Conservation (phyloP, 2,329 filamentous ascomycete species). For the Colletotrichum sidae region DNA sequence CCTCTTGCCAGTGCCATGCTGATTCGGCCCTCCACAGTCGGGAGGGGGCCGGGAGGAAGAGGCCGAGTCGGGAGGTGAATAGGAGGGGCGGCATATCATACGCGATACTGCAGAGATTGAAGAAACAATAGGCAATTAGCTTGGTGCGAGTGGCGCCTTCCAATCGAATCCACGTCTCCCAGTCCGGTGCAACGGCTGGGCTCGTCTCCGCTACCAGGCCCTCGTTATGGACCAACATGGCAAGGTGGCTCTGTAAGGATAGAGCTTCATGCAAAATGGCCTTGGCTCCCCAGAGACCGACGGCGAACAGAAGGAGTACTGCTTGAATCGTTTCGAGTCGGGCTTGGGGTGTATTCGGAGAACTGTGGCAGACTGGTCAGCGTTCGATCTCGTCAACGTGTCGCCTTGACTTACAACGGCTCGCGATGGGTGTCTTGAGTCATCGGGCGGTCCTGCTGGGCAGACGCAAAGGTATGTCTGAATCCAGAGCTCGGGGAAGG, state of each 20-base stretch:
- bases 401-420: constrained; percentile 63
- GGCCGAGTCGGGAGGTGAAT: constrained; percentile 69
- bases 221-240: constrained; percentile 69
- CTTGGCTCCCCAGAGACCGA: constrained; percentile 71
- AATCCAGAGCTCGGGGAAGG: constrained; percentile 69
- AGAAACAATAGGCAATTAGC: constrained; percentile 71
- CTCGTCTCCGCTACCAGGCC: constrained; percentile 62
- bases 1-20: constrained; percentile 70
- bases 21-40: constrained; percentile 69
- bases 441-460: constrained; percentile 66
- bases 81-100: constrained; percentile 70
- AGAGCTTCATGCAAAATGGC: constrained; percentile 70
- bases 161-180: constrained; percentile 70
- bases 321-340: constrained; percentile 75
- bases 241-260: constrained; percentile 69
- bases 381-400: not conserved
- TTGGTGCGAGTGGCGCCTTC: constrained; percentile 70
- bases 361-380: constrained; percentile 50
- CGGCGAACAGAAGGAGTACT: constrained; percentile 69
- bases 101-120: constrained; percentile 71
- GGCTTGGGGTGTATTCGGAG: constrained; percentile 69
- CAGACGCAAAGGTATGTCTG: constrained; percentile 69
- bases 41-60: constrained; percentile 65
- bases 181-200: constrained; percentile 60
- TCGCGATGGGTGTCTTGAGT: constrained; percentile 70